phyloP scores from a whole-genome alignment of 345 rosid genomes.

The rapeseed (Brassica napus) region DNA sequence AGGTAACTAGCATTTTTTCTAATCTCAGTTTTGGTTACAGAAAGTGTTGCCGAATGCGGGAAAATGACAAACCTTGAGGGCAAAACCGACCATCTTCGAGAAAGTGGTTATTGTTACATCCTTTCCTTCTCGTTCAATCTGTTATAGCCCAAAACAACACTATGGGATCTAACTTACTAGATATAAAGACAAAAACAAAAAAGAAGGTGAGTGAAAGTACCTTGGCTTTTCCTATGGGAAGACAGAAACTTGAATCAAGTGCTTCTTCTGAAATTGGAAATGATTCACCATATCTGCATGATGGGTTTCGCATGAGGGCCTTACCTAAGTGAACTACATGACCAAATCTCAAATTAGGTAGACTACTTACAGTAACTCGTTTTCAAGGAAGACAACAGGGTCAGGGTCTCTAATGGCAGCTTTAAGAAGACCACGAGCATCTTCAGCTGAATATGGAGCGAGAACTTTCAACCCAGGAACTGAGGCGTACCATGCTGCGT shows the following conservation, averaged over 20 bases:
- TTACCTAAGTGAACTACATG: not conserved
- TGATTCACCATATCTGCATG: conserved; percentile 79
- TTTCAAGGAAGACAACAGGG: conserved; percentile 94
- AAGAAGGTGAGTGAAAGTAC: conserved; percentile 35
- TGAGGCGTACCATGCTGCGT: conserved; percentile 88
- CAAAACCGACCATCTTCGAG: conserved; percentile 84
- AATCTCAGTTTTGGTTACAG: not conserved
- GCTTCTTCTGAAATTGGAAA: conserved; percentile 88
- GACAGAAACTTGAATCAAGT: conserved; percentile 90
- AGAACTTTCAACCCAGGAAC: conserved; percentile 91
- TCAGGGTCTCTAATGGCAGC: conserved; percentile 98
- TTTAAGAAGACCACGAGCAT: conserved; percentile 87
- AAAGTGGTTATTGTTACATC: conserved; percentile 83
- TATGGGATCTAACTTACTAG: not conserved
- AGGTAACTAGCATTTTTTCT: not conserved
- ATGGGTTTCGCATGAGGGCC: too few species aligned
- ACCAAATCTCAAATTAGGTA: not conserved
- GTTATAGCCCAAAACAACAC: conserved; percentile 22
- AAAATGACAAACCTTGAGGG: conserved; percentile 66
- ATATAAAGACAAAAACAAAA: too few species aligned
- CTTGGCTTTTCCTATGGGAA: conserved; percentile 96
- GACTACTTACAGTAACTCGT: conserved; percentile 79
- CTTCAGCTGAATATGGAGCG: conserved; percentile 83
- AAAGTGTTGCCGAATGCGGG: too few species aligned
- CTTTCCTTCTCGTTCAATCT: conserved; percentile 92